Conservation (phyloP, 352 stramenopile species). For the Phytophthora melonis region DNA sequence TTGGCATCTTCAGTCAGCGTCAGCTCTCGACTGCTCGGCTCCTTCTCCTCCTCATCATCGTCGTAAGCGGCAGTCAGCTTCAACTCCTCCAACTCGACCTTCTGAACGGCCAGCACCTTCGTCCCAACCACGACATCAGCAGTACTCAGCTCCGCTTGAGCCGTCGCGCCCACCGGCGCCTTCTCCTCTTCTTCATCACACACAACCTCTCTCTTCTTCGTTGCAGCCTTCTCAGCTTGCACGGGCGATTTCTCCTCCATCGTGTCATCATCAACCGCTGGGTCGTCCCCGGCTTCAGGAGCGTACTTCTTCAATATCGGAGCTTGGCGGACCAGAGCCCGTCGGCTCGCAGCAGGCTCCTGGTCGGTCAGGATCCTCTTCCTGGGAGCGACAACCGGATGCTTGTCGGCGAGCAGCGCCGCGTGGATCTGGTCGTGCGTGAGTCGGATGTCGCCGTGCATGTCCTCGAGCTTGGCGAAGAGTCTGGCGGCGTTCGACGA, state of each 20-base stretch:
- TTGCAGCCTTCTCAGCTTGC: background rate
- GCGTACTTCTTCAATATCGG: background rate
- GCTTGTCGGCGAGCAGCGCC: background rate
- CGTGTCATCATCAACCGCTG: background rate
- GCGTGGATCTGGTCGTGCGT: background rate
- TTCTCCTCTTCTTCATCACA: background rate
- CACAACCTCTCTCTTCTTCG: background rate
- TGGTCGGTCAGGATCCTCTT: background rate
- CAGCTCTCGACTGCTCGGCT: background rate
- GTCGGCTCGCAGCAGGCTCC: background rate
- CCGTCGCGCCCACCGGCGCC: background rate
- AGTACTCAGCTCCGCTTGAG: background rate
- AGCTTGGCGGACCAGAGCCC: background rate
- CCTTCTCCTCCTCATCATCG: background rate
- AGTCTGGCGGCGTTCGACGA: background rate
- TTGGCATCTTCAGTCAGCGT: no score
- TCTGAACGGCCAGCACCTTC: background rate
- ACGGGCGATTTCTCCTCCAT: background rate
- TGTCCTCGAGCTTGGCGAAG: background rate
- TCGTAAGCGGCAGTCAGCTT: background rate
- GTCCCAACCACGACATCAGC: background rate
- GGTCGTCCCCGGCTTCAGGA: background rate
- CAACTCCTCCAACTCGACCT: background rate
- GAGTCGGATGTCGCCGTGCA: background rate
- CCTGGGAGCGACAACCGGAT: background rate